phyloP scores from a whole-genome alignment of 2,329 filamentous ascomycete species.

The Pyrenochaeta sp. region DNA sequence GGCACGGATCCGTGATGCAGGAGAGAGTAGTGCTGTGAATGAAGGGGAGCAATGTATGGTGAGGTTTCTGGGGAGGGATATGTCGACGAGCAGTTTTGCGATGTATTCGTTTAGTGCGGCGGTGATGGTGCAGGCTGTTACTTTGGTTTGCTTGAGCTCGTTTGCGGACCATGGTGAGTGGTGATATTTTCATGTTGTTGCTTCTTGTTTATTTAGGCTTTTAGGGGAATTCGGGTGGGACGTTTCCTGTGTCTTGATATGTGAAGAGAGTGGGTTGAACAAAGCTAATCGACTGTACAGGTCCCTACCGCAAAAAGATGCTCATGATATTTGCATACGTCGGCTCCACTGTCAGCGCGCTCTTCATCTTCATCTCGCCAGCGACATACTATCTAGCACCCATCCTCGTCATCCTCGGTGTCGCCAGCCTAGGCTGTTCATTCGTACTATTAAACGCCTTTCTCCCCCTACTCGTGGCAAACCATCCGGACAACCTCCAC shows the following conservation, averaged over 20 bases:
- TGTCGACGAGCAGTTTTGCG: conserved; percentile 92
- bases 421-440: conserved; percentile 90
- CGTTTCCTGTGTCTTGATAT: too few relatives aligned
- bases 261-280: background rate
- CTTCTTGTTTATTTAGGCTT: too few relatives aligned
- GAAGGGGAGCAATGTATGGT: conserved; percentile 73
- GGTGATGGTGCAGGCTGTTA: conserved; percentile 82
- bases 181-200: background rate
- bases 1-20: conserved; percentile 14
- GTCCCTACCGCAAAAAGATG: conserved; percentile 79
- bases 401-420: conserved; percentile 81
- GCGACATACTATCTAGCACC: conserved; percentile 80
- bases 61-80: conserved; percentile 75
- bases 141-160: conserved; percentile 91
- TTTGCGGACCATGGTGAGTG: conserved; percentile 85
- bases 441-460: conserved; percentile 97
- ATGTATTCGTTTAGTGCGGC: conserved; percentile 95
- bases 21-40: too few relatives aligned
- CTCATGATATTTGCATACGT: conserved; percentile 80
- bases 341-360: conserved; percentile 79
- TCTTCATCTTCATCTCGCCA: conserved; percentile 78
- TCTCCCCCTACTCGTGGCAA: conserved; percentile 82
- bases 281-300: conserved; percentile 27
- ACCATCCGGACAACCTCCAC: conserved; percentile 66
- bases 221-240: too few relatives aligned